Base-by-base conservation (phyloP, 1,284 basidiomycete genomes). In the Austroboletus novae-zelandiae region DNA sequence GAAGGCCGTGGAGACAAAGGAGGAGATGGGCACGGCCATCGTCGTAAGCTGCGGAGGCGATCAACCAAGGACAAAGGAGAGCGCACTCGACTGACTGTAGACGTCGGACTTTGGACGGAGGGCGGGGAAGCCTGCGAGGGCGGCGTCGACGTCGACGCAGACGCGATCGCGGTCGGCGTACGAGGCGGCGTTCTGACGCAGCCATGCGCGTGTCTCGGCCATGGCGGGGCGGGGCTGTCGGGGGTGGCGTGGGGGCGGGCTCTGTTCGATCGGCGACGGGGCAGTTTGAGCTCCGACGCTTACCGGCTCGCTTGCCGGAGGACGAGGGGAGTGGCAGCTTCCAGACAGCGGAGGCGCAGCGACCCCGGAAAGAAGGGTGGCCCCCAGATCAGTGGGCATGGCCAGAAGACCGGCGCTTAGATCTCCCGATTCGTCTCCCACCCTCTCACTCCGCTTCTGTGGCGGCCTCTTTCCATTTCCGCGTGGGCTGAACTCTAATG, bases 1-100 rank as follows among this genome's bases (percentile, higher is more conserved):
- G 76, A 1, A 98, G 84, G 10, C 97, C 97, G 60, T 95, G 89
- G 2, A 98, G 61, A 52, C 89, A 93, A 51, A 99, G 82, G 14
- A 99, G 79, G 9, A 98, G 79, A 61, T 94, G 91, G 0, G 92
- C 88, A 35, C 95, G 84, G 29, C 96, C 96, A 59, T 98, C 94
- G 71, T 99, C 94, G 73, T 91, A 95, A 1, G 90, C 91, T 94
- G 57, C 41, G 42, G 40, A 30, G 11, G 37, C n/a, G 49, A 37
- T 59, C 46, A 57, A 31, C 31, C 4, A 46, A 14, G 41, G 25
- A 8, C 4, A 15, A 27, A 2, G 48, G 48, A 37, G 50, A 41
- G 41, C 34, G 20, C 20, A 14, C 10, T 18, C 40, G 51, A 69
- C 71, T 67, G 70, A 94, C 92, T 98, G 79, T 95, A 97, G 9